Percentiles rank a stretch among this genome's conserved stretches.
Evolutionary conservation across 495 filamentous ascomycete genomes (phyloP).

Genomic region (Parathielavia hyrcaniae): DNA sequence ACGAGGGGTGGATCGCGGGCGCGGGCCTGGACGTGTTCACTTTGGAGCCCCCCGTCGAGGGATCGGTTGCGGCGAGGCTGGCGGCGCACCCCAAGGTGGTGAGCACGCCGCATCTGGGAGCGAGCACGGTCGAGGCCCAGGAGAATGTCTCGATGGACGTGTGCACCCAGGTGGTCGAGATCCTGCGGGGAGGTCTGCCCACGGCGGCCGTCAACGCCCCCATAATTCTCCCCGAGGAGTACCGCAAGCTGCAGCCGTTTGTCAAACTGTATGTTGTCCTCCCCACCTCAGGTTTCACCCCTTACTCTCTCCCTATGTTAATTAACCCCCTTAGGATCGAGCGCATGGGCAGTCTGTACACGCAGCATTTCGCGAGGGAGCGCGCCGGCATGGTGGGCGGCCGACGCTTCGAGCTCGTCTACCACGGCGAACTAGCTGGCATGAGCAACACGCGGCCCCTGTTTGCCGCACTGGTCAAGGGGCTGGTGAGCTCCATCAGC

Average conservation of each 20-base stretch:
- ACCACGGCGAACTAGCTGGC: conserved; percentile 57
- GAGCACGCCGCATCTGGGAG: conserved; percentile 66
- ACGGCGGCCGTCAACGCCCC: conserved; percentile 68
- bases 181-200: conserved; percentile 58
- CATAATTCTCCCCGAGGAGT: conserved; percentile 66
- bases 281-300: background rate
- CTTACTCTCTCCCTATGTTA: background rate
- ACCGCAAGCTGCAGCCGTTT: conserved; percentile 61
- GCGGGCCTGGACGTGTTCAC: conserved; percentile 74
- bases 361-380: conserved; percentile 55
- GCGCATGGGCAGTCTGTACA: conserved; percentile 63
- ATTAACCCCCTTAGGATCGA: conserved; percentile 41
- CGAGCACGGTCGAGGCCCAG: conserved; percentile 68
- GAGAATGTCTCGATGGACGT: conserved; percentile 71
- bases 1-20: conserved; percentile 60
- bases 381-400: conserved; percentile 35
- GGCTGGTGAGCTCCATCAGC: conserved; percentile 54
- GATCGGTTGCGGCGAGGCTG: conserved; percentile 48
- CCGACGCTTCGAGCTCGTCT: conserved; percentile 61
- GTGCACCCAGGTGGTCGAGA: conserved; percentile 63
- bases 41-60: conserved; percentile 50
- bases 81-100: conserved; percentile 58
- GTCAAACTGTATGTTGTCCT: conserved; percentile 44
- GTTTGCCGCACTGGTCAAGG: conserved; percentile 64
- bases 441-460: conserved; percentile 62